Evolutionary conservation across 2,329 filamentous ascomycete species (phyloP).

Genomic region (Emergomyces pasteurianus): DNA sequence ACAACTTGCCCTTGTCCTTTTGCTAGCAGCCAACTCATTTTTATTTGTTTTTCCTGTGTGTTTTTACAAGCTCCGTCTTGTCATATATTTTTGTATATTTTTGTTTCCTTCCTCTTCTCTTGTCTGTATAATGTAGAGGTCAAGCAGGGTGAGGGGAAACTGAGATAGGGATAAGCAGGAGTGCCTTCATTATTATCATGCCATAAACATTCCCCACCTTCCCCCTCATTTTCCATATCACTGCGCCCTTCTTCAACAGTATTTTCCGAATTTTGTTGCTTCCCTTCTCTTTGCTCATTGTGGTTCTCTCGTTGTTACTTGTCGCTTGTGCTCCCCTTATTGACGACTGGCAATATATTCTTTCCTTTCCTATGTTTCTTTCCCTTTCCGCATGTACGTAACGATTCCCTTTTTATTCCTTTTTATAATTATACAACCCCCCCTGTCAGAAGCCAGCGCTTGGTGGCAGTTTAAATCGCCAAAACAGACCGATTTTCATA

Average conservation of each 20-base stretch:
- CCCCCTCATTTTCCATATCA: neutral
- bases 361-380: neutral
- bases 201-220: neutral
- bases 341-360: neutral
- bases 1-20: neutral
- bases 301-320: neutral
- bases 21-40: neutral
- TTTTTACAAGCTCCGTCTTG: neutral
- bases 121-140: neutral
- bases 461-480: neutral
- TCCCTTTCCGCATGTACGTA: neutral
- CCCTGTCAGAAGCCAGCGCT: neutral
- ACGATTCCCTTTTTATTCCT: constrained; percentile 1
- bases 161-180: neutral
- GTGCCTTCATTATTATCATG: neutral
- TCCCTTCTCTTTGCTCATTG: neutral
- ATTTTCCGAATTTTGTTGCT: neutral
- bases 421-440: neutral
- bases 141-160: neutral
- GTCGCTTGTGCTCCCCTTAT: neutral
- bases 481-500: neutral
- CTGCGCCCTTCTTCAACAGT: neutral
- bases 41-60: neutral
- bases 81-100: neutral
- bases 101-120: neutral